Conservation (phyloP, 345 rosid genomes). For the Cardamine occulta region DNA sequence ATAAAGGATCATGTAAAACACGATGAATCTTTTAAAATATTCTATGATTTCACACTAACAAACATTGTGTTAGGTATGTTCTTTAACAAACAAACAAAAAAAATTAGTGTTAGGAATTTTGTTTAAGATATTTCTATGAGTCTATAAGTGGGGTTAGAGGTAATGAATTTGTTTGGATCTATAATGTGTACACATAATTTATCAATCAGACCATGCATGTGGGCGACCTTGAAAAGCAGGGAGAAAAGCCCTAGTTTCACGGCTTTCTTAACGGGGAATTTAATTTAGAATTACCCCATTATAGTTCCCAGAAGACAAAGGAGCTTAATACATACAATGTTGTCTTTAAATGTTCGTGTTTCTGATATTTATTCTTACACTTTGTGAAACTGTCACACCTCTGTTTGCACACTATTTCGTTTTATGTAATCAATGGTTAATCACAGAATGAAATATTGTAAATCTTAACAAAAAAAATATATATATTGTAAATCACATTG, state of each 20-base stretch:
- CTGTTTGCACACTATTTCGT: background rate
- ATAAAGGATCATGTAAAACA: too few relatives aligned
- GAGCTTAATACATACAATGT: conserved; percentile 23
- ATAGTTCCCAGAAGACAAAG: background rate
- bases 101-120: background rate
- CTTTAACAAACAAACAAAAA: too few relatives aligned
- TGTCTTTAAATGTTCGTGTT: conserved; percentile 9
- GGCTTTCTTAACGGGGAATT: conserved; percentile 28
- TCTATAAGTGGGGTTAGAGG: background rate
- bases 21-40: too few relatives aligned
- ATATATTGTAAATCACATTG: background rate
- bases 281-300: conserved; percentile 10
- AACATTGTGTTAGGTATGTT: background rate
- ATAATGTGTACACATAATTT: conserved; percentile 13
- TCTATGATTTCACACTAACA: background rate
- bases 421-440: background rate
- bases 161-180: background rate
- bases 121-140: background rate
- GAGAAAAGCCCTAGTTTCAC: conserved; percentile 41
- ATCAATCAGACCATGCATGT: conserved; percentile 31
- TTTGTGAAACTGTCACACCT: conserved; percentile 4
- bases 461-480: too few relatives aligned
- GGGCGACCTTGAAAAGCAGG: conserved; percentile 20
- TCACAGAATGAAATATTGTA: background rate
- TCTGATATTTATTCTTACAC: conserved; percentile 7